Evolutionary conservation across 257 asterid species (phyloP), one percentile per base, ranked within the genome.

Genomic region (Penstemon barbatus): DNA sequence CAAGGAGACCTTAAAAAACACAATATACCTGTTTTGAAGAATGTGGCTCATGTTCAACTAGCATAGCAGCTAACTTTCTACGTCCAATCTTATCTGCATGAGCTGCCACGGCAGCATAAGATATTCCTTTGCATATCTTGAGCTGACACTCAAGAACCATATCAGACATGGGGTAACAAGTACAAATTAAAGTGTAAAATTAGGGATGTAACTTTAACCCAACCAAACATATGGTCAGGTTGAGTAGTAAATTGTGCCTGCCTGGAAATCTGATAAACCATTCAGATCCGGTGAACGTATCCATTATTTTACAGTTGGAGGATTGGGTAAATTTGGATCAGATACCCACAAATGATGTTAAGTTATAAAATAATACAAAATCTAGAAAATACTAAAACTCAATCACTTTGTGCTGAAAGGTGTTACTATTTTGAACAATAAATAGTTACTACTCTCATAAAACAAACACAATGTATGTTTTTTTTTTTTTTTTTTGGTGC

Each of bases 31-130:
- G 97, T 77, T 94, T 89, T 63, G 97, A 85, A 68, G 90, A 83
- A 42, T 70, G 97, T 5, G 97, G 97, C 77, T 94, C 99, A 13
- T 91, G 96, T 75, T 91, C 96, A 72, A 91, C 86, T 74, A 94
- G 95, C 97, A 94, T 87, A 60, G 99, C 95, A 79, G 97, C 97
- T 80, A 94, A 77, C 86, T 94, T 94, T 66, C 99, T 84, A 39
- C 95, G 95, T 71, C 99, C 97, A 77, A 74, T 81, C 78, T 94
- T 91, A 74, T 94, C 95, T 45, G 97, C 97, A 73, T 94, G 97
- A 75, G 90, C 92, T 72, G 97, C 97, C 71, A 91, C 95, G 43
- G 97, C 99, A 65, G 99, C 99, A 87, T 91, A 94, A 57, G 99
- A 91, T 77, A 94, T 94, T 65, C 97, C 93, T 83, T 89, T 94